Conservation (phyloP, 148 eudicot species). For the Oxyria digyna region DNA sequence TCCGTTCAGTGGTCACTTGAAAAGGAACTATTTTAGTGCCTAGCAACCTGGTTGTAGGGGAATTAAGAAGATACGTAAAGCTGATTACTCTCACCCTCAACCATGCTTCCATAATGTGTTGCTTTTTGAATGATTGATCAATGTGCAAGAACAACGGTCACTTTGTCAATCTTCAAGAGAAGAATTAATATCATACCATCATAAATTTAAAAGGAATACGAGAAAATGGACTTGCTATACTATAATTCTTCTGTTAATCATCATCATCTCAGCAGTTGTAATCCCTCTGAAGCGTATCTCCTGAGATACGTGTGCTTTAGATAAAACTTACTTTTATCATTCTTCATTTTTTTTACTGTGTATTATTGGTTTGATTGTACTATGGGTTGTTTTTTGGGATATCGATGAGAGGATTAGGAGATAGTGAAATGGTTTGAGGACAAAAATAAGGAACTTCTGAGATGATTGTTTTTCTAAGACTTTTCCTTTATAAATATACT, state of each 20-base stretch:
- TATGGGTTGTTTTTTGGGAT: not conserved
- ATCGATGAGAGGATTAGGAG: not conserved
- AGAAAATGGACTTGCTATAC: slow-evolving; percentile 10
- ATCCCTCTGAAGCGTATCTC: not conserved
- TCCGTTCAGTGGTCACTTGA: no score
- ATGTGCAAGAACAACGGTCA: no score
- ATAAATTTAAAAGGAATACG: not conserved
- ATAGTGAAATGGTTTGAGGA: not conserved
- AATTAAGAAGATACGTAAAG: no score
- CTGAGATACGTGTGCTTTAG: not conserved
- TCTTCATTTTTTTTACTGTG: not conserved
- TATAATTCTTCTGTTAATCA: slow-evolving; percentile 1
- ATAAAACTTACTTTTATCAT: not conserved
- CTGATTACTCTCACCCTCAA: no score
- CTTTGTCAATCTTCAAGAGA: no score
- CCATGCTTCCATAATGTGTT: no score
- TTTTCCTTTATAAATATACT: not conserved
- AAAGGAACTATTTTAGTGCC: no score
- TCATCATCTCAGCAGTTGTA: not conserved
- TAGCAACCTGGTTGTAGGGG: no score
- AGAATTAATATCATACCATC: no score
- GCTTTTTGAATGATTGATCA: no score
- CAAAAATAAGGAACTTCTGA: not conserved
- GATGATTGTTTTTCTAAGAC: not conserved
- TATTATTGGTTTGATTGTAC: not conserved